These are phyloP conservation scores for Calamus simplicifolius DNA, from an alignment of 176 grass and related monocot species.

Conservation along the genomic window DNA sequence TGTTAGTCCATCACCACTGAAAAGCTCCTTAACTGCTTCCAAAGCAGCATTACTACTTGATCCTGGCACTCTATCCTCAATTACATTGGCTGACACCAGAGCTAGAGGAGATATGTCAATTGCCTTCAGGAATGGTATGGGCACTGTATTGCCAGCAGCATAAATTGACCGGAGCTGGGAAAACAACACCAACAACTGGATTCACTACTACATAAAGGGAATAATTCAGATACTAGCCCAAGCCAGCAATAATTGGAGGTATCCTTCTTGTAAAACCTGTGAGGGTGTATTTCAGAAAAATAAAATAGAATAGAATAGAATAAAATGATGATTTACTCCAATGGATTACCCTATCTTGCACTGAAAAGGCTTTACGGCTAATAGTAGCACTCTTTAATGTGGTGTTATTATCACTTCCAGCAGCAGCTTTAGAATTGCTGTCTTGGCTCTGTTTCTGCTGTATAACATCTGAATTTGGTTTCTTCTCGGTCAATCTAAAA, in stretches of 20 bases:
- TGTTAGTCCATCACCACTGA: conserved; percentile 85
- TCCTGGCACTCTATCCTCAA: conserved; percentile 51
- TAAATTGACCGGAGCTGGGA: conserved; percentile 93
- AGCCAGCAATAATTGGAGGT: too few species aligned
- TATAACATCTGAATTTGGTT: conserved; percentile 30
- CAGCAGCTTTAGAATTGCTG: conserved; percentile 10
- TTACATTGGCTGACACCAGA: conserved; percentile 74
- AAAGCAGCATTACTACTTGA: conserved; percentile 59
- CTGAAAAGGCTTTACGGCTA: conserved; percentile 85
- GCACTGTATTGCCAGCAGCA: conserved; percentile 90
- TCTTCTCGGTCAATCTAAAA: conserved; percentile 34
- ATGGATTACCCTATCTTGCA: conserved; percentile 87
- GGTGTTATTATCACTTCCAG: conserved; percentile 22
- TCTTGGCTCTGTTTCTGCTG: conserved; percentile 31
- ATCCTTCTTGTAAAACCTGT: too few species aligned
- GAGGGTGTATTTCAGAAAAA: neutral
- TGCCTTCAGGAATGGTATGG: conserved; percentile 90
- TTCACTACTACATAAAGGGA: too few species aligned
- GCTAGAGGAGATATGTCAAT: conserved; percentile 91
- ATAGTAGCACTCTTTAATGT: conserved; percentile 42
- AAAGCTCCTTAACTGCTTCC: conserved; percentile 90
- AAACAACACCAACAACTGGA: neutral
- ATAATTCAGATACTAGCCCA: too few species aligned
- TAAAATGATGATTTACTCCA: neutral
- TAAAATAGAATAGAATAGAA: conserved; percentile 2